A percentile compares a stretch with the other conserved stretches of the same genome.
phyloP scores from a whole-genome alignment of 179 eudicot species.

The Beta lomatogona region DNA sequence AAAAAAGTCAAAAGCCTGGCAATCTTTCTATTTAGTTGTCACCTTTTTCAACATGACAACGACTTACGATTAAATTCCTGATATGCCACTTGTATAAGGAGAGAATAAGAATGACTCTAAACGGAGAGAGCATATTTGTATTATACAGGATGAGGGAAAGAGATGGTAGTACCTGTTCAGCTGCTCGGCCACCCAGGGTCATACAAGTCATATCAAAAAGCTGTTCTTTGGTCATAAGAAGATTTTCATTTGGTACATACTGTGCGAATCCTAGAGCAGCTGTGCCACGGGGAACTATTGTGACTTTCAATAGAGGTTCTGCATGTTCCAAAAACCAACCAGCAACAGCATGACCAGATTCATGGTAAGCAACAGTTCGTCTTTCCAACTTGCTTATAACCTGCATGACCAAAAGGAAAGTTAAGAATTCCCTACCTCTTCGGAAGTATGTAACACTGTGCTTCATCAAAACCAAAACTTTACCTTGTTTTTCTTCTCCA shows the following conservation, averaged over 20 bases:
- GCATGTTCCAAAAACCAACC: conserved; percentile 96
- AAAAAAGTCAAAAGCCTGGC: not conserved
- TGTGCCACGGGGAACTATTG: conserved; percentile 95
- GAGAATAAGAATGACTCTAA: not conserved
- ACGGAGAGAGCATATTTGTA: not conserved
- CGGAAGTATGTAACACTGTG: not conserved
- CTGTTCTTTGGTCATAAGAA: conserved; percentile 83
- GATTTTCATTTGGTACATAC: conserved; percentile 84
- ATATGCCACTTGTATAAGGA: too few species aligned
- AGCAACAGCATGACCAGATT: conserved; percentile 90
- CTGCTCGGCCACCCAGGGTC: conserved; percentile 89
- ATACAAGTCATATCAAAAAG: conserved; percentile 82
- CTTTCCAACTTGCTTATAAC: conserved; percentile 83
- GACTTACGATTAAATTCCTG: not conserved
- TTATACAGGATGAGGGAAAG: not conserved
- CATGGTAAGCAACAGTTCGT: conserved; percentile 85
- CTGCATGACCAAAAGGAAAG: conserved; percentile 33
- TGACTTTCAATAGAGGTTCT: conserved; percentile 83
- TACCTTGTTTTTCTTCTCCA: conserved; percentile 86
- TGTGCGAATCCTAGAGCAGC: conserved; percentile 91
- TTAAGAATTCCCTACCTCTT: not conserved
- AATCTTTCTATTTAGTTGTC: not conserved
- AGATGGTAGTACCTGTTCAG: conserved; percentile 62
- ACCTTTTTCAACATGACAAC: not conserved
- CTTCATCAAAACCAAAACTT: not conserved